Percentiles rank a stretch among this genome's conserved stretches.
Evolutionary conservation across 345 rosid species (phyloP).

Genomic region (Euphorbia peplus): DNA sequence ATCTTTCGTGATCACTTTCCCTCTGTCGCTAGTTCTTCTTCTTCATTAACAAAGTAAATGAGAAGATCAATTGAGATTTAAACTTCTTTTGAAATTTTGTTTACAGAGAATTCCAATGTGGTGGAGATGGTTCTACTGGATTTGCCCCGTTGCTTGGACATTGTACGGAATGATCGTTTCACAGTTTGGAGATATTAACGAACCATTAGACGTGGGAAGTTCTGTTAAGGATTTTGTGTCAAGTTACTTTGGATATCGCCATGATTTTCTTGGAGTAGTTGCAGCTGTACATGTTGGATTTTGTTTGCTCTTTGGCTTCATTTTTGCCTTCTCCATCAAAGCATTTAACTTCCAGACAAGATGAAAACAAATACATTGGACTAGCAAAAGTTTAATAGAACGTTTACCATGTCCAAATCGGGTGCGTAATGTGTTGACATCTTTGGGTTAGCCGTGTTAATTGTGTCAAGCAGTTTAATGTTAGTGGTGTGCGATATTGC

Average conservation of each 20-base stretch:
- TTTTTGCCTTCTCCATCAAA: constrained; percentile 6
- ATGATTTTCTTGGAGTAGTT: constrained; percentile 20
- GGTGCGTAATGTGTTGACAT: too few species aligned
- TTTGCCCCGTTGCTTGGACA: constrained; percentile 20
- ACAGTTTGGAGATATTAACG: constrained; percentile 13
- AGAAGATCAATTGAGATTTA: too few species aligned
- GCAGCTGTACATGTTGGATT: constrained; percentile 23
- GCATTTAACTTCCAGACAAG: constrained; percentile 33
- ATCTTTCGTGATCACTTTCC: too few species aligned
- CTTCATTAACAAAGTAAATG: too few species aligned
- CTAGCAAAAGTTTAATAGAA: too few species aligned
- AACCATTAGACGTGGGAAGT: background rate
- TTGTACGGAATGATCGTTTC: background rate
- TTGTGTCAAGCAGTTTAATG: too few species aligned
- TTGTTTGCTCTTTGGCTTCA: background rate
- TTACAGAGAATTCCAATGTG: constrained; percentile 29
- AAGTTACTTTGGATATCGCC: constrained; percentile 14
- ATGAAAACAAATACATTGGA: background rate
- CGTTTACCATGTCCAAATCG: too few species aligned
- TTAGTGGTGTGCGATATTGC: too few species aligned
- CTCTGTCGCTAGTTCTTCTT: too few species aligned
- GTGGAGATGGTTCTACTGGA: constrained; percentile 36
- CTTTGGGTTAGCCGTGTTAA: too few species aligned
- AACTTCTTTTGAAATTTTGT: too few species aligned
- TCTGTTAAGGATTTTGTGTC: constrained; percentile 21